Evolutionary conservation across 352 stramenopile species (phyloP).

Genomic region (Elongisporangium anandrum): DNA sequence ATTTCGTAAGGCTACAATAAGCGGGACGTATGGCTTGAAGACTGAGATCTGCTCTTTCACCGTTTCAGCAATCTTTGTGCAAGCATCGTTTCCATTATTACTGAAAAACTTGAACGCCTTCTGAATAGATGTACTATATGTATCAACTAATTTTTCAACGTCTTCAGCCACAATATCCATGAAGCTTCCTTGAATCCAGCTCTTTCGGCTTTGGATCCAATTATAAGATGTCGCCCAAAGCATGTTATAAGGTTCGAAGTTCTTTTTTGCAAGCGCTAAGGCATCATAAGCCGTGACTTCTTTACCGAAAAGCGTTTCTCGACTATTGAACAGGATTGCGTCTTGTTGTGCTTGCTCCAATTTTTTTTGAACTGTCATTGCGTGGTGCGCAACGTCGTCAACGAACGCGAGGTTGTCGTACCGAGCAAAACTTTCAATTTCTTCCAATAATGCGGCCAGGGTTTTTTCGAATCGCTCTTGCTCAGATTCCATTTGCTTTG

Average conservation of each 20-base stretch:
- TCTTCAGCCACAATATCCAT: constrained; percentile 89
- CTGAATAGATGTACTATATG: constrained; percentile 81
- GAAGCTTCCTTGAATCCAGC: constrained; percentile 91
- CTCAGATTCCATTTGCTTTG: constrained; percentile 92
- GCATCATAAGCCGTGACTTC: constrained; percentile 89
- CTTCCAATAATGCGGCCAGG: constrained; percentile 70
- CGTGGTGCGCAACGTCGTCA: constrained; percentile 84
- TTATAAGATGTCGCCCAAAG: constrained; percentile 90
- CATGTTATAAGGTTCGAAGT: constrained; percentile 93
- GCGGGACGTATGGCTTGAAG: constrained; percentile 88
- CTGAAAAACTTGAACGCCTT: constrained; percentile 94
- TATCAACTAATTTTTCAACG: constrained; percentile 88
- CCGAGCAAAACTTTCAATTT: constrained; percentile 85
- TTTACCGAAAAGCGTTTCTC: constrained; percentile 88
- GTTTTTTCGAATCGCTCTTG: constrained; percentile 91
- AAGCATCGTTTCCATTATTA: constrained; percentile 67
- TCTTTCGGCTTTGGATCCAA: constrained; percentile 90
- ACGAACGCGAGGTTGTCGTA: constrained; percentile 89
- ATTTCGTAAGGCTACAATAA: constrained; percentile 88
- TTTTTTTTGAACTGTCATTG: constrained; percentile 82
- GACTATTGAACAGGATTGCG: constrained; percentile 90
- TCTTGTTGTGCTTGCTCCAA: constrained; percentile 89
- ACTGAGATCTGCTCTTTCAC: constrained; percentile 90
- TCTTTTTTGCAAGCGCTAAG: constrained; percentile 86
- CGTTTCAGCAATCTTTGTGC: constrained; percentile 79